Evolutionary conservation across 2,329 filamentous ascomycete genomes (phyloP).

Genomic region (Cordyceps farinosa): DNA sequence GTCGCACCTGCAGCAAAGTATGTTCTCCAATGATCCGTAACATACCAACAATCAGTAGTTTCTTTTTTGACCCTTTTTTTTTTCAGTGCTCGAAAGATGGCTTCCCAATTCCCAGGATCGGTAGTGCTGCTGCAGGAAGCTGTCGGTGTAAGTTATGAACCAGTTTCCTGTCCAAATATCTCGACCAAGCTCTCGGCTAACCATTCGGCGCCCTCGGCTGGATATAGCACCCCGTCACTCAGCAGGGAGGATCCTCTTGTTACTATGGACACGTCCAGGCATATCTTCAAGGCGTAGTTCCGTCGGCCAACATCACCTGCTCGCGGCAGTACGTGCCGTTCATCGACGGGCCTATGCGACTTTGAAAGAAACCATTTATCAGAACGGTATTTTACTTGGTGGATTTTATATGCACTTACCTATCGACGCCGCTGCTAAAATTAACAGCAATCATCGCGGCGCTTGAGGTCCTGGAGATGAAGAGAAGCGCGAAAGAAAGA

Average conservation of each 20-base stretch:
- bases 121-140: conserved; percentile 31
- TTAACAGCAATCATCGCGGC: too few relatives aligned
- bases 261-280: conserved; percentile 36
- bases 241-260: conserved; percentile 31
- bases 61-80: not conserved
- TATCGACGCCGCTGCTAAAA: too few relatives aligned
- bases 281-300: conserved; percentile 33
- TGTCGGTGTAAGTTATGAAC: conserved; percentile 29
- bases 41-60: not conserved
- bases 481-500: too few relatives aligned
- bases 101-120: conserved; percentile 30
- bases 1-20: conserved; percentile 24
- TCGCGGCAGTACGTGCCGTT: conserved; percentile 25
- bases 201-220: not conserved
- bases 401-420: too few relatives aligned
- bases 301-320: conserved; percentile 31
- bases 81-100: conserved; percentile 20
- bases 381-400: too few relatives aligned
- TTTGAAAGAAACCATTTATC: too few relatives aligned
- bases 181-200: not conserved
- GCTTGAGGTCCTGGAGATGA: too few relatives aligned
- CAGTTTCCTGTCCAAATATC: conserved; percentile 13
- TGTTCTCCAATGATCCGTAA: conserved; percentile 25
- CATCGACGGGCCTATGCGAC: too few relatives aligned
- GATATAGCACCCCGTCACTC: not conserved